Evolutionary conservation across 2,329 filamentous ascomycete species (phyloP), one percentile per base, ranked within the genome.

Genomic region (Colletotrichum lindemuthianum): DNA sequence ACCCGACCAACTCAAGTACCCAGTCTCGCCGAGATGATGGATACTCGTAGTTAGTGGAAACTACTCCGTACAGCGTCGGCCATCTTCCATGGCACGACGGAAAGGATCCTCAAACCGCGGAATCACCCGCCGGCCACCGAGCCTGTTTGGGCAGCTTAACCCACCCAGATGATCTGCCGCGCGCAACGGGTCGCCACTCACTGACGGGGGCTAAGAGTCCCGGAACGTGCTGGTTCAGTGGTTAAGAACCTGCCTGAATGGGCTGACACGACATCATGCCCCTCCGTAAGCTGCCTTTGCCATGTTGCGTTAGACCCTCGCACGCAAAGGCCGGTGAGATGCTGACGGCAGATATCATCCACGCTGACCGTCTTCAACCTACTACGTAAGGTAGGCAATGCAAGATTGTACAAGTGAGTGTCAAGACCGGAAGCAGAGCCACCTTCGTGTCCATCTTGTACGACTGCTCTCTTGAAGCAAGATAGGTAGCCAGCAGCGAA

Each of bases 141-240:
- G 48, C 60, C 60, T 47, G 13, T 59, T 59, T 54, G 49, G 60
- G 55, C 36, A 59, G 55, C 15, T 33, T 44, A 16, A 41, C 48
- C 48, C 54, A 52, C 60, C 49, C 24, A 32, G 57, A 36, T 49
- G 60, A 63, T 63, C 55, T 63, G 55, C 60, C 55, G 55, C 48
- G 55, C 60, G 60, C 60, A 49, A 32, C 13, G 36, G 59, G 48
- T 53, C 60, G 43, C 55, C 55, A 63, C 55, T 53, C 48, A 39
- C 24, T 24, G n/a, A n/a, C n/a, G n/a, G n/a, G n/a, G n/a, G n/a
- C n/a, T n/a, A n/a, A n/a, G n/a, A n/a, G 45, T 36, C 11, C 52
- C 39, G 16, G 32, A 34, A 43, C 55, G 58, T 50, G 32, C 59
- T 13, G 44, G 37, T 57, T 33, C n/a, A 51, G 52, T 13, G 44